Evolutionary conservation across 1,139 yeast species (phyloP), one percentile per base, ranked within the genome.

Genomic region (Blastobotrys apis): DNA sequence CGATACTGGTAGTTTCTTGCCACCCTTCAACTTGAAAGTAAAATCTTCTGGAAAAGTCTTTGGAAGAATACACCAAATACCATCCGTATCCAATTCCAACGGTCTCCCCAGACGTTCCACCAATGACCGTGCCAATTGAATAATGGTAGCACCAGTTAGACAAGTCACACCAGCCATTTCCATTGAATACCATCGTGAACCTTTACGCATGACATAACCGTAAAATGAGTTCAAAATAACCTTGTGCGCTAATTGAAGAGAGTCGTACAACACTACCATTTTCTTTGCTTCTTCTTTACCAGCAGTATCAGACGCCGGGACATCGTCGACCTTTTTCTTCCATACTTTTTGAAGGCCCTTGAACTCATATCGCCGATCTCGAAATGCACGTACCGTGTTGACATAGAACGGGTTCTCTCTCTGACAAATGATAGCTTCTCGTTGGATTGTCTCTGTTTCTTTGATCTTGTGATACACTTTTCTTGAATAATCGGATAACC

Each of bases 81-180:
- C 99, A 73, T 94, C 99, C 0, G 99, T 94, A 65, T 94, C 99
- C 53, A 94, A 75, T 62, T 94, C 99, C 51, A 94, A 71, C 0
- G 98, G 98, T 53, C 98, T 75, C 2, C 99, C 99, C 3, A 94
- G 69, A 56, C 97, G 73, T 63, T 92, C 98, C n/a, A 94, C 97
- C 48, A 92, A 70, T 1, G 84, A 71, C 52, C 98, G 73, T 0
- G 98, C 99, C 92, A 90, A 84, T 65, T 94, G 98, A 68, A 94
- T 94, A 55, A 94, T 92, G 0, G 95, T 87, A 0, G 98, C 97
- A 47, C 99, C 99, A 0, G 98, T 94, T 44, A 90, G 73, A 73
- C 98, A 94, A 0, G 99, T 94, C 15, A 94, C 94, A 51, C 98
- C 99, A 0, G 98, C 99, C 98, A 94, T 94, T 65, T 92, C 98